A percentile compares a stretch with the other conserved stretches of the same genome.
Evolutionary conservation across 2,329 filamentous ascomycete species (phyloP).

Genomic region (Tolypocladium endophyticum): DNA sequence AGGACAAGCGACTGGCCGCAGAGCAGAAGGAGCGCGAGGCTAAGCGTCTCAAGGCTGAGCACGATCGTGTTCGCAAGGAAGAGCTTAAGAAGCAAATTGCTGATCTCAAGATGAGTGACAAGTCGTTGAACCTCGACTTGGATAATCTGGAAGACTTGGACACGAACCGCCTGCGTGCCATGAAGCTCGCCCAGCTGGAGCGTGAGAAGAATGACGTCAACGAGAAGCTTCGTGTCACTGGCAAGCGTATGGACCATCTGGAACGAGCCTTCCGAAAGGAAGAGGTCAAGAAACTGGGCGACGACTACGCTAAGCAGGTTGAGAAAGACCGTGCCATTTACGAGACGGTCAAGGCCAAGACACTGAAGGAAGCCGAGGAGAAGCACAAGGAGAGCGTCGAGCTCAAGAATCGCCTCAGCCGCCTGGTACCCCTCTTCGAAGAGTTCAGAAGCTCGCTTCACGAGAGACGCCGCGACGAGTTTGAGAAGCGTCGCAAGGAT

Average conservation of each 20-base stretch:
- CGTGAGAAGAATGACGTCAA: slow-evolving; percentile 96
- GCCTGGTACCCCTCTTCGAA: slow-evolving; percentile 78
- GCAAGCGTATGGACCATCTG: slow-evolving; percentile 92
- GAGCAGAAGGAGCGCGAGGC: slow-evolving; percentile 87
- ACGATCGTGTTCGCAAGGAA: slow-evolving; percentile 81
- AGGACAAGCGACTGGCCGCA: slow-evolving; percentile 78
- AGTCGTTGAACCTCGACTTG: slow-evolving; percentile 63
- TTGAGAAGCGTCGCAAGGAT: slow-evolving; percentile 84
- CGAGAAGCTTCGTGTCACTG: slow-evolving; percentile 81
- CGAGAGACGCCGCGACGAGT: slow-evolving; percentile 84
- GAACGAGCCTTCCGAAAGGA: slow-evolving; percentile 95
- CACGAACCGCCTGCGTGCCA: slow-evolving; percentile 77
- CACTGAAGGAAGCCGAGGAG: slow-evolving; percentile 65
- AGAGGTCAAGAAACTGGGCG: slow-evolving; percentile 80
- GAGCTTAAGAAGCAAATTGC: slow-evolving; percentile 88
- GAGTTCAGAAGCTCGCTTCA: slow-evolving; percentile 72
- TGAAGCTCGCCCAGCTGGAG: slow-evolving; percentile 93
- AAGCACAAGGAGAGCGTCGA: slow-evolving; percentile 91
- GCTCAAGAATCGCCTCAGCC: slow-evolving; percentile 82
- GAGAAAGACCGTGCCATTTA: slow-evolving; percentile 70
- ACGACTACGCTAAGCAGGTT: slow-evolving; percentile 77
- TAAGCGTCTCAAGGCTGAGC: slow-evolving; percentile 75
- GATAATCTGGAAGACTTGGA: slow-evolving; percentile 80
- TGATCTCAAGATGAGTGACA: slow-evolving; percentile 82
- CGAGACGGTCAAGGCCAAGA: slow-evolving; percentile 67